Conservation (phyloP, 2,329 filamentous ascomycete species). For the Trichocomaceae sp. region DNA sequence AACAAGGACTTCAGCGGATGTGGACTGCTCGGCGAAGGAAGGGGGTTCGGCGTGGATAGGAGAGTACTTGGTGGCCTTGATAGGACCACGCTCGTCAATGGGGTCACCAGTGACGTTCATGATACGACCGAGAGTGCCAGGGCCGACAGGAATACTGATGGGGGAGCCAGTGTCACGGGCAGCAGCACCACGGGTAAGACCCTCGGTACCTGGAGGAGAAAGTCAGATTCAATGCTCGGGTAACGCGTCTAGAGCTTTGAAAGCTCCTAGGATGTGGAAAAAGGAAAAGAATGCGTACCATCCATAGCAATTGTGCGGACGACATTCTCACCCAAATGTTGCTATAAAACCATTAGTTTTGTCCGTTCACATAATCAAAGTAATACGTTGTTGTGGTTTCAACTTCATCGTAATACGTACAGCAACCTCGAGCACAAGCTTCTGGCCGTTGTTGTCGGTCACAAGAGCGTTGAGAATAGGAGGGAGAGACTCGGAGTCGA, state of each 20-base stretch:
- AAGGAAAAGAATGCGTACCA: constrained; percentile 53
- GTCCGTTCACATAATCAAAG: constrained; percentile 8
- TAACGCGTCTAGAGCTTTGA: not conserved
- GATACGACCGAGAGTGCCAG: constrained; percentile 92
- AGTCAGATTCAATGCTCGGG: not conserved
- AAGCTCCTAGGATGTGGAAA: not conserved
- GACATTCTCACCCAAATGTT: constrained; percentile 99
- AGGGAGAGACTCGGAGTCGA: constrained; percentile 87
- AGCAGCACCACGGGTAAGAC: constrained; percentile 88
- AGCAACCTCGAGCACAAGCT: constrained; percentile 92
- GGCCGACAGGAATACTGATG: constrained; percentile 94
- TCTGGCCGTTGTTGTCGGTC: constrained; percentile 85
- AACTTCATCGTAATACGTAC: constrained; percentile 51
- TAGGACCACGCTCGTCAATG: constrained; percentile 97
- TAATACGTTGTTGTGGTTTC: not conserved
- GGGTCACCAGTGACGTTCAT: constrained; percentile 99
- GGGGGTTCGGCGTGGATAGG: constrained; percentile 95
- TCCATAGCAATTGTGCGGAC: constrained; percentile 99
- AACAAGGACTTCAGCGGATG: constrained; percentile 88
- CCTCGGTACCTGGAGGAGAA: constrained; percentile 76
- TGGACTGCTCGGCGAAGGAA: constrained; percentile 90
- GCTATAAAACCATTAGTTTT: constrained; percentile 48
- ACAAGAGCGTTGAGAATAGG: constrained; percentile 95
- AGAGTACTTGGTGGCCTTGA: constrained; percentile 81
- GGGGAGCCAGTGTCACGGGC: constrained; percentile 84